phyloP scores from a whole-genome alignment of 2,329 filamentous ascomycete genomes.

The Apiospora malaysiana region DNA sequence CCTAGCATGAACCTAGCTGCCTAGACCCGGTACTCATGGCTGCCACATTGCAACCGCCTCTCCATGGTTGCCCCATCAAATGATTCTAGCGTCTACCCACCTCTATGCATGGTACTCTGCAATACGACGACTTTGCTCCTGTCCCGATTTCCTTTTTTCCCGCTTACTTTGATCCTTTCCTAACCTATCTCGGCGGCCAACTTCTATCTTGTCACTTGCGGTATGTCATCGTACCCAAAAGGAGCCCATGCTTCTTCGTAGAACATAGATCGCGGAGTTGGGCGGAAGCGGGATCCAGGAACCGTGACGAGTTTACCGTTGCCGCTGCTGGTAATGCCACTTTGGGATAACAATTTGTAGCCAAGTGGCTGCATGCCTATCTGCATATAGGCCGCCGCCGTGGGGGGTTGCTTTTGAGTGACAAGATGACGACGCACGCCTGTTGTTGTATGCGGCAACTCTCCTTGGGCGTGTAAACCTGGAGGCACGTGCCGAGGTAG shows the following conservation, averaged over 20 bases:
- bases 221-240: too few relatives aligned
- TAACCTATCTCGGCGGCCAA: too few relatives aligned
- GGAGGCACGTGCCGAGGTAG: background rate
- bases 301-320: background rate
- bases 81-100: background rate
- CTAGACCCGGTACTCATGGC: background rate
- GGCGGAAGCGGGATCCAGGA: background rate
- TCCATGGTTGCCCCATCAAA: background rate
- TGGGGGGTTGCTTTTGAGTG: background rate
- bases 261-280: background rate
- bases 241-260: background rate
- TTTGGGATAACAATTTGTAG: background rate
- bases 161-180: background rate
- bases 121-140: constrained; percentile 2
- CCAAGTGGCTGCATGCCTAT: background rate
- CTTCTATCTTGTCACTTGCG: too few relatives aligned
- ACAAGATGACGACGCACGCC: background rate
- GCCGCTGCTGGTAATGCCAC: background rate
- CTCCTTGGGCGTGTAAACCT: background rate
- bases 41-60: background rate
- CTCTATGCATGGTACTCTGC: background rate
- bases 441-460: background rate
- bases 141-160: background rate
- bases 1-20: background rate
- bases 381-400: constrained; percentile 9